Base-by-base conservation (phyloP, 208 protist genomes). In the Trypanosoma boissoni region DNA sequence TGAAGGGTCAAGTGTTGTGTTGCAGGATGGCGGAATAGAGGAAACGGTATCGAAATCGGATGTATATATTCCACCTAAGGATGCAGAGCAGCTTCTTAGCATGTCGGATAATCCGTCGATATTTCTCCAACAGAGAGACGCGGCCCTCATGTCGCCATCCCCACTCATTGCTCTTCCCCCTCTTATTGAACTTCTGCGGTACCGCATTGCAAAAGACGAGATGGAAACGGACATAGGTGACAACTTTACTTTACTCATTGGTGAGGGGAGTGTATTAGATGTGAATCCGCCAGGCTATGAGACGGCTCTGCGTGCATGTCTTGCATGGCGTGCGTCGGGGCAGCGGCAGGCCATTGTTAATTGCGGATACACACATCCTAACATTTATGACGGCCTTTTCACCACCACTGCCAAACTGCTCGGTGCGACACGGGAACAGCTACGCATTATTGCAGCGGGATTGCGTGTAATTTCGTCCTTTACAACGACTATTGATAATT, bases 161-260 rank as follows among this genome's bases (percentile, higher is more conserved):
- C 64, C 64, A 21, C 52, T 70, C 31, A 37, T 55, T 49, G 64
- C 44, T n/a, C 26, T 70, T 1, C 64, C 64, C 0, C 44, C 64
- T 7, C 29, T 70, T 14, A 49, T 70, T n/a, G 36, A 70, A 21
- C 45, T 70, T 10, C 32, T 63, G 18, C 52, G 64, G 16, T 32
- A 64, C 28, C 64, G 64, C 14, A 32, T 18, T 18, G 28, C 44
- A 21, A 59, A 57, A 21, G 64, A 48, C 2, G 37, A 57, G 26
- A 31, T 34, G 34, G 24, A 23, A 14, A 55, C 49, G 1, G 21
- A 28, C 20, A 42, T 70, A 42, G 64, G 64, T n/a, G 64, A 64
- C 32, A 70, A 70, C 21, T 60, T 70, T 28, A 37, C 36, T 31
- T 0, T 70, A 20, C 1, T 70, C 0, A 12, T 69, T 24, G 60